Evolutionary conservation across 1,139 yeast genomes (phyloP), one percentile per base, ranked within the genome.

Genomic region (Hyphopichia wangnamkhiaoensis): DNA sequence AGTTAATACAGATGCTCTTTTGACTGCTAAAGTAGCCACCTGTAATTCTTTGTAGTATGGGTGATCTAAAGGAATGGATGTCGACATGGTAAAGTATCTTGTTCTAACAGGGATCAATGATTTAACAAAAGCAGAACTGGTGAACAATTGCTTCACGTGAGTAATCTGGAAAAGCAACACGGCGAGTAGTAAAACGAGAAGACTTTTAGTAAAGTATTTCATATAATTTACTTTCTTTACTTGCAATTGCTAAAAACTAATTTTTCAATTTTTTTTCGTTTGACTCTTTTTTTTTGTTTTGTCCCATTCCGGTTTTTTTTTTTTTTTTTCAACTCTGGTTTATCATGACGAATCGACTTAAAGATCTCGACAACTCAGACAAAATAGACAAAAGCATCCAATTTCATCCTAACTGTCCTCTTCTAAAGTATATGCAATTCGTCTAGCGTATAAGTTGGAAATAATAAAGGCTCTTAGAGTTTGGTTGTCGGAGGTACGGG

Each of bases 21-120:
- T 86, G 25, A 93, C 97, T 0, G 98, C 98, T 52, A 87, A 69
- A 36, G 90, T 82, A 18, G 98, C 98, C 36, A 91, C 75, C 41
- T 74, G 68, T 26, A 85, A 75, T 61, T 91, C 97, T 54, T 68
- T 76, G 21, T 54, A 48, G 52, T 71, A 72, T 7, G 63, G 56
- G 36, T 66, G 71, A 27, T 44, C 38, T 25, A 34, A 33, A 8
- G 53, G 37, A 14, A 43, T 35, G 2, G 34, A 14, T 24, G 45
- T n/a, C n/a, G 53, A 39, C 49, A 48, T 43, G 15, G 14, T 21
- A 20, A 33, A 29, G 17, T 33, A 25, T 21, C n/a, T n/a, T n/a
- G n/a, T n/a, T n/a, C n/a, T n/a, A n/a, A n/a, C n/a, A n/a, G n/a
- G n/a, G 10, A 10, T 21, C 24, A 7, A 21, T 21, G 24, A 21